Evolutionary conservation across 1,284 basidiomycete genomes (phyloP).

Genomic region (Pascua sp.): DNA sequence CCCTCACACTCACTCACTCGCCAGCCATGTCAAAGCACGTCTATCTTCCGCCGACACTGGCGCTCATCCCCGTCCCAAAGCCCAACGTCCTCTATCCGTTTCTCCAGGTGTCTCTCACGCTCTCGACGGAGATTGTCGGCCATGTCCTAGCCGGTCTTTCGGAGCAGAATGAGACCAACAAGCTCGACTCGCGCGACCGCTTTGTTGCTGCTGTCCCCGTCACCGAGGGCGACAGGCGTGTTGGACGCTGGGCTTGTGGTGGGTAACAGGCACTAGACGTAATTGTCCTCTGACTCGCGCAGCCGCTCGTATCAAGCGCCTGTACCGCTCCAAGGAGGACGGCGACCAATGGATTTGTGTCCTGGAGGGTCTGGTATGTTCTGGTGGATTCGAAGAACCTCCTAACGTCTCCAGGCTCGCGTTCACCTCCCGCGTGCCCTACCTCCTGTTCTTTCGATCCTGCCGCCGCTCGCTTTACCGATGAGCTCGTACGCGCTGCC

Average conservation of each 20-base stretch:
- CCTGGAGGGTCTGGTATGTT: slow-evolving; percentile 39
- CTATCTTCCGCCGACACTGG: slow-evolving; percentile 39
- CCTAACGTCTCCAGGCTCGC: slow-evolving; percentile 21
- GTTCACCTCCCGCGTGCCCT: slow-evolving; percentile 40
- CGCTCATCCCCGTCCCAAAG: slow-evolving; percentile 36
- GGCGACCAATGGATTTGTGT: slow-evolving; percentile 25
- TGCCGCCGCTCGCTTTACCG: slow-evolving; percentile 34
- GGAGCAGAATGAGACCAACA: slow-evolving; percentile 25
- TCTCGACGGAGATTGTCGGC: slow-evolving; percentile 29
- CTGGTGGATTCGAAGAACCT: no score
- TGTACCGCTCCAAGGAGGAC: slow-evolving; percentile 26
- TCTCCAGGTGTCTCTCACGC: slow-evolving; percentile 27
- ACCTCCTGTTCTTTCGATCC: slow-evolving; percentile 41
- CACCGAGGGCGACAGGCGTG: slow-evolving; percentile 37
- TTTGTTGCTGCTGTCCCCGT: slow-evolving; percentile 41
- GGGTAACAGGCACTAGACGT: slow-evolving; percentile 9
- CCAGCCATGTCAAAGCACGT: slow-evolving; percentile 14
- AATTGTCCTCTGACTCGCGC: not conserved
- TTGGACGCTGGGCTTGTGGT: slow-evolving; percentile 45
- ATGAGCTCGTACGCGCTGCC: slow-evolving; percentile 38
- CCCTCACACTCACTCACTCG: not conserved
- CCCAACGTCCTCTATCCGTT: slow-evolving; percentile 41
- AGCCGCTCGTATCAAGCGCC: slow-evolving; percentile 40
- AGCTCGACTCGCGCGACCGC: slow-evolving; percentile 18
- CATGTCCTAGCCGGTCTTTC: slow-evolving; percentile 33